These are phyloP conservation scores for Viola pubescens DNA, from an alignment of 441 rosid genomes.

Conservation along the genomic window DNA sequence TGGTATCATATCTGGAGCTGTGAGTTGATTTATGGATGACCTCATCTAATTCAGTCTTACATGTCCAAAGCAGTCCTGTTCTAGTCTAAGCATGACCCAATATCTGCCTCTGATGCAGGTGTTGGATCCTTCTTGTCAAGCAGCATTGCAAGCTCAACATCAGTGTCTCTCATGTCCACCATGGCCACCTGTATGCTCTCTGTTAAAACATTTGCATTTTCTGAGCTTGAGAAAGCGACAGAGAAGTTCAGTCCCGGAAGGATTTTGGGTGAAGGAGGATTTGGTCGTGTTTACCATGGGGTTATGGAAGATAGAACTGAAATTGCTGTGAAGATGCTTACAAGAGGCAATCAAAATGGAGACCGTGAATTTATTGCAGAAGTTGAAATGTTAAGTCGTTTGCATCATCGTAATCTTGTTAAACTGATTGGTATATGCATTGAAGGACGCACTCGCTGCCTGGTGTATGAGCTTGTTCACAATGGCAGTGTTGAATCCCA, in stretches of 20 bases:
- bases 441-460: slow-evolving; percentile 72
- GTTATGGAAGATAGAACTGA: slow-evolving; percentile 65
- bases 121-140: slow-evolving; percentile 63
- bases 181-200: slow-evolving; percentile 83
- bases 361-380: slow-evolving; percentile 91
- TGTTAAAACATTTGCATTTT: slow-evolving; percentile 55
- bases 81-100: not conserved
- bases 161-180: slow-evolving; percentile 62
- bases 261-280: slow-evolving; percentile 96
- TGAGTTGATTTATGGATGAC: no score
- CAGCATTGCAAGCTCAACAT: slow-evolving; percentile 64
- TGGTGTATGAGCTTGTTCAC: slow-evolving; percentile 77
- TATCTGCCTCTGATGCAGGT: slow-evolving; percentile 39
- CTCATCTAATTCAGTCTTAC: no score
- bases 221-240: slow-evolving; percentile 80
- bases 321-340: slow-evolving; percentile 87
- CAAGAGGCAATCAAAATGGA: slow-evolving; percentile 70
- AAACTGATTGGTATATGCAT: slow-evolving; percentile 89
- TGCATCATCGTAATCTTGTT: slow-evolving; percentile 96
- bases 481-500: slow-evolving; percentile 98
- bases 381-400: slow-evolving; percentile 94
- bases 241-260: slow-evolving; percentile 75
- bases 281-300: slow-evolving; percentile 88
- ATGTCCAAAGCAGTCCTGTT: no score
- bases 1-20: not conserved